Evolutionary conservation across 2,329 filamentous ascomycete species (phyloP), one percentile per base, ranked within the genome.

Genomic region (Tolypocladium guangdongense): DNA sequence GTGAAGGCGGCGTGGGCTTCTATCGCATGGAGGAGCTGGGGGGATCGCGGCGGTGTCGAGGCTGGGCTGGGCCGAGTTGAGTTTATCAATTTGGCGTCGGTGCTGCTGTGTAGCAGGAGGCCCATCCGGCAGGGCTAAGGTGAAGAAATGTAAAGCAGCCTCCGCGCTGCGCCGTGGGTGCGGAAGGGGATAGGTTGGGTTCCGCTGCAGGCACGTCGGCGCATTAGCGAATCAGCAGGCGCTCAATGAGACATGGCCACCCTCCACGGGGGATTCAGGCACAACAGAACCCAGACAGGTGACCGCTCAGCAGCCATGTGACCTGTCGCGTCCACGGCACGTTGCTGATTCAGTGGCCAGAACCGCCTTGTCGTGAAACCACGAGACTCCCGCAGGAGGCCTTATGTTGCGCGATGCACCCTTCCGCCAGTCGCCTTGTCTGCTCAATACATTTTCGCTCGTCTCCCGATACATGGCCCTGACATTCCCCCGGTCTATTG

Each of bases 1-100:
- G 62, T 72, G 65, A 57, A 47, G 43, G 18, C 43, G 27, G 27
- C 43, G 7, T 32, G 18, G 27, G 27, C 43, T n/a, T n/a, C n/a
- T 47, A 47, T 33, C 27, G 49, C 38, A 22, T 30, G 16, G 27
- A 35, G 24, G 32, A 24, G 50, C 18, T 45, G 37, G 50, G n/a
- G 3, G 12, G 49, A 11, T 7, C 20, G 38, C 18, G 22, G 7
- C 2, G n/a, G 8, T 1, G 38, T 18, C 49, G 30, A 20, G 27
- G 30, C 33, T 16, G 20, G 49, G 32, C 18, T 20, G 22, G 37
- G 37, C 33, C 5, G n/a, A 22, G 39, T 24, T 18, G 24, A 43
- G 20, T 22, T 22, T n/a, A 22, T 7, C n/a, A 12, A 10, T 33
- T 10, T 20, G 22, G 6, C 24, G 49, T 32, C 5, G 33, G 36